Base-by-base conservation (phyloP, 2,329 filamentous ascomycete species). In the Cladophialophora exuberans region DNA sequence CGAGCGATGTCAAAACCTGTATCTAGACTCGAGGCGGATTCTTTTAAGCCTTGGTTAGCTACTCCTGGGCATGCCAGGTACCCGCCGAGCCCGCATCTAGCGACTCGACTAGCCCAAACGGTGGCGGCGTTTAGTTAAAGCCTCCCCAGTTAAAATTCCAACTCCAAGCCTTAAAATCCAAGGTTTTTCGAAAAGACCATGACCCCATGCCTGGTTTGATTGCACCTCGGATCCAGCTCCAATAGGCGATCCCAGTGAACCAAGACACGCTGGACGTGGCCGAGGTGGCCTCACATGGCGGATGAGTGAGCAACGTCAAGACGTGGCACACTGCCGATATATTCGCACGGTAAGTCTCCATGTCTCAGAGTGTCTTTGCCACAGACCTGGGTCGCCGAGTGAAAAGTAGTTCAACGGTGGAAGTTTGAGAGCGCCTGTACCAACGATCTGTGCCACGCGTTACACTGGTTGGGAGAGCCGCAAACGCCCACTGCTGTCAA, bases 251-350 rank as follows among this genome's bases (percentile, higher is more conserved):
- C 28, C 6, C 28, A 13, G 6, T 31, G 28, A 31, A 13, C 20
- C 25, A 13, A 18, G 38, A 22, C 38, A 42, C 20, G 15, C n/a
- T n/a, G n/a, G n/a, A n/a, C n/a, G n/a, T n/a, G n/a, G n/a, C n/a
- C n/a, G n/a, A n/a, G n/a, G n/a, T n/a, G n/a, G 25, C 22, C 38
- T 42, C 13, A 22, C 13, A 7, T 22, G 39, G 39, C 39, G 23
- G 39, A 42, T 25, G 39, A 42, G 39, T 42, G 39, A 42, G 39
- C 39, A 26, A 42, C n/a, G 39, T 9, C 3, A n/a, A 42, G 39
- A 6, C 22, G 26, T 26, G 39, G 22, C 4, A 13, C 22, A 18
- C n/a, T n/a, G n/a, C n/a, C n/a, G 7, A 20, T 23, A 25, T 22
- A 15, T 25, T 6, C n/a, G 20, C 17, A 7, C 38, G 20, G 38